Percentiles rank a stretch among this genome's conserved stretches.
These are phyloP conservation scores for Erodium trifolium DNA, from an alignment of 441 rosid genomes.

Conservation along the genomic window DNA sequence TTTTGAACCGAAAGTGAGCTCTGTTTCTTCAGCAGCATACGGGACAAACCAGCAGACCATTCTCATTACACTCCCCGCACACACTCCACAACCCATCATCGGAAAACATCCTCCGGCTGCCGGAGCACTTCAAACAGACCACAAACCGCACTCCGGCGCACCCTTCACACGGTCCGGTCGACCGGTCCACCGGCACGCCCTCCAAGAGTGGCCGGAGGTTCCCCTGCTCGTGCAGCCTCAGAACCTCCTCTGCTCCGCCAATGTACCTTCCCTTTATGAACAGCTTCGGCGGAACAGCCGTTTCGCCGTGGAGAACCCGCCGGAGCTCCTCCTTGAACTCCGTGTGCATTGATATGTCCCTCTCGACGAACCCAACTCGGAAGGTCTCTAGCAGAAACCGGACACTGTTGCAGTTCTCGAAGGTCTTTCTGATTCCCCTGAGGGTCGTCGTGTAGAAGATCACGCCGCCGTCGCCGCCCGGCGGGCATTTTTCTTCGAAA, in stretches of 20 bases:
- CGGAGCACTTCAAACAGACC: conserved; percentile 72
- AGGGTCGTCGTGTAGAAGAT: conserved; percentile 80
- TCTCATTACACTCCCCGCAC: conserved; percentile 69
- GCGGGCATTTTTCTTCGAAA: conserved; percentile 66
- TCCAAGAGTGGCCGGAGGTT: conserved; percentile 51
- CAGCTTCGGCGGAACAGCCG: conserved; percentile 52
- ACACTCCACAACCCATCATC: conserved; percentile 41
- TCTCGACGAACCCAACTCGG: conserved; percentile 60
- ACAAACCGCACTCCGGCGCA: conserved; percentile 81
- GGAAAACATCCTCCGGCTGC: conserved; percentile 71
- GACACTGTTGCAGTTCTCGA: conserved; percentile 55
- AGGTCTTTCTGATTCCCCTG: conserved; percentile 71
- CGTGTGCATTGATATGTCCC: conserved; percentile 72
- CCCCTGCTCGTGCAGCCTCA: conserved; percentile 55
- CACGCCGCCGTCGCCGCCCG: conserved; percentile 47
- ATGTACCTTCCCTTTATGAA: conserved; percentile 74
- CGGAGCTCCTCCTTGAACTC: conserved; percentile 55
- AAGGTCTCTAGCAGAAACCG: conserved; percentile 43
- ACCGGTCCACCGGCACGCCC: conserved; percentile 55
- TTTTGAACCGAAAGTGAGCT: too few species aligned
- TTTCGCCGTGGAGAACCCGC: conserved; percentile 38
- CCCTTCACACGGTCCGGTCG: conserved; percentile 57
- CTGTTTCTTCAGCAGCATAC: conserved; percentile 26
- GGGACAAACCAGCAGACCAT: conserved; percentile 68
- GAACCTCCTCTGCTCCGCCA: conserved; percentile 68